Base-by-base conservation (phyloP, 768 basidiomycete genomes). In the Psilocybe cubensis region DNA sequence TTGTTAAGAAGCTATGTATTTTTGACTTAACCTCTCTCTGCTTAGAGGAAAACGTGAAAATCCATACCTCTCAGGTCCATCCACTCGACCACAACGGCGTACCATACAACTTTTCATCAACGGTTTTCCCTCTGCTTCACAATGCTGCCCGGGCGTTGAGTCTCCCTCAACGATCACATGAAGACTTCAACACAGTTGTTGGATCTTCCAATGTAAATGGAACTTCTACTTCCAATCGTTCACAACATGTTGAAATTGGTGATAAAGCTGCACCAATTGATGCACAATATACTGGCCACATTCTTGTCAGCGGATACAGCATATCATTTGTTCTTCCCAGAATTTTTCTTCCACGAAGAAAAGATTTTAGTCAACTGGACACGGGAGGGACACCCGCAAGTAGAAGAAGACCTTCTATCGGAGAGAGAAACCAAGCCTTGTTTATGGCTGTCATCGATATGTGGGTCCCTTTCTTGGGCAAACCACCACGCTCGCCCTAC, bases 361-460 rank as follows among this genome's bases (percentile, higher is more conserved):
- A 59, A 17, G 66, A 57, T 24, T 58, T 46, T 14, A 40, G 52
- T 12, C 53, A 58, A 3, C 61, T 65, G 25, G 70, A 73, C 31
- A 64, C 63, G 2, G 76, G 78, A 52, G 67, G 66, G 23, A 64
- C 72, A 23, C 60, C 73, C 14, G 64, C 68, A 25, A 75, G 70
- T 54, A 71, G 74, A 52, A 76, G 88, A 54, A 76, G 87, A 21
- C 64, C 76, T 10, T 89, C 88, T 10, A 61, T 89, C 52, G 72
- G 77, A n/a, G 88, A 89, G 49, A 82, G 80, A 53, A 83, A 79
- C 50, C 77, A 75, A 33, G 77, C 83, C 45, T 87, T 91, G 44
- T 92, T 92, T 69, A 88, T 93, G 88, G 91, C 87, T 12, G 91
- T 86, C 3, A 81, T 93, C 49, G 88, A 91, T 58, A 79, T 93